phyloP scores from a whole-genome alignment of 2,329 filamentous ascomycete genomes.

The Massarina eburnea region DNA sequence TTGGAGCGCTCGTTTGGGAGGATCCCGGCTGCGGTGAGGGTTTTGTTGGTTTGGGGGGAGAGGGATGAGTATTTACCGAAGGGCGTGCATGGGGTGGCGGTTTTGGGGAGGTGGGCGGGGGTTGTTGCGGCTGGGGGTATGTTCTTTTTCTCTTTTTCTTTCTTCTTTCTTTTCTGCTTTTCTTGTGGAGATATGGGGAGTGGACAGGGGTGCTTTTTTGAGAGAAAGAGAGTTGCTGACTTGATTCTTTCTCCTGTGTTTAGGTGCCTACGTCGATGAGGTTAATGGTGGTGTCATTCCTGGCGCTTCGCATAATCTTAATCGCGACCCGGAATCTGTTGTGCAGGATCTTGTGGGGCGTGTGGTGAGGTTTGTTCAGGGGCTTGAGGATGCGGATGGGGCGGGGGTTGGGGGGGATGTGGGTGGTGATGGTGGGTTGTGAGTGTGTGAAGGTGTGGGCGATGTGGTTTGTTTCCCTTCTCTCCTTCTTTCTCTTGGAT shows the following conservation, averaged over 20 bases:
- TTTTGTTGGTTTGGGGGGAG: conserved; percentile 67
- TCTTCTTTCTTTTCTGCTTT: neutral
- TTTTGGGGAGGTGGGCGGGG: conserved; percentile 61
- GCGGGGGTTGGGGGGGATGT: neutral
- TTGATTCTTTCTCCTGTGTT: conserved; percentile 41
- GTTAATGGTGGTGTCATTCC: conserved; percentile 51
- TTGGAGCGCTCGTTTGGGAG: conserved; percentile 67
- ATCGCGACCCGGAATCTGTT: conserved; percentile 49
- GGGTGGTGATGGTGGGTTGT: neutral
- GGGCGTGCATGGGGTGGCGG: conserved; percentile 57
- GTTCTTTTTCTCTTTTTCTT: neutral
- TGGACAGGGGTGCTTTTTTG: neutral
- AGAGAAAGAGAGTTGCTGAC: neutral
- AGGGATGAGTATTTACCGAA: conserved; percentile 66
- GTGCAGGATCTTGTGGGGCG: conserved; percentile 53
- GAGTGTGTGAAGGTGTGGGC: too few species aligned
- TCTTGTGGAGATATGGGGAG: neutral
- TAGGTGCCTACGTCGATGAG: conserved; percentile 49
- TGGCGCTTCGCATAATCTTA: conserved; percentile 55
- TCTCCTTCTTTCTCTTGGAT: too few species aligned
- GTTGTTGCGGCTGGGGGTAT: conserved; percentile 16
- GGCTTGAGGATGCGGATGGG: conserved; percentile 8
- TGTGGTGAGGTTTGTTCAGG: conserved; percentile 53
- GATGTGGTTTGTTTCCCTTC: too few species aligned
- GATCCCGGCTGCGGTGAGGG: conserved; percentile 53